phyloP scores from a whole-genome alignment of 805 yeast genomes.

The Ogataea pilisensis region DNA sequence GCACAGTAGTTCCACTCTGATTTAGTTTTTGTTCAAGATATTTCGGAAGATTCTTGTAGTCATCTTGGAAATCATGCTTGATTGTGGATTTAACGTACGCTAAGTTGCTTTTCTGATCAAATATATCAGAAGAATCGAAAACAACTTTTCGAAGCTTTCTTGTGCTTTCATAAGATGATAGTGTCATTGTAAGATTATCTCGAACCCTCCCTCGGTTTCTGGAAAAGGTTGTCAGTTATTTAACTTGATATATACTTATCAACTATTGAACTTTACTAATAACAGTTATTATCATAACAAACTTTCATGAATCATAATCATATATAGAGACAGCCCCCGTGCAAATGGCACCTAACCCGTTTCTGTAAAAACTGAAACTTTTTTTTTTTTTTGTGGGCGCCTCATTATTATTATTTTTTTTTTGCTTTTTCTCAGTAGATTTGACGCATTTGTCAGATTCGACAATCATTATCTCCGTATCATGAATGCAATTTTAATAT shows the following conservation, averaged over 20 bases:
- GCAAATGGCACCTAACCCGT: background rate
- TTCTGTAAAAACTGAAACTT: background rate
- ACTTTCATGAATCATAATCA: background rate
- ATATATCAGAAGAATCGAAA: conserved; percentile 3
- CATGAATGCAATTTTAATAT: too few relatives aligned
- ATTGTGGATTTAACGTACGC: conserved; percentile 11
- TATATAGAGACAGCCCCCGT: background rate
- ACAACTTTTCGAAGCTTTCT: conserved; percentile 6
- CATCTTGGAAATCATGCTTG: conserved; percentile 7
- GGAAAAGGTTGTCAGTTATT: too few relatives aligned
- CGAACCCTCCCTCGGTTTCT: too few relatives aligned
- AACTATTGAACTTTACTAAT: too few relatives aligned
- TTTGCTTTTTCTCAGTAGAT: too few relatives aligned
- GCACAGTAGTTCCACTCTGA: conserved; percentile 10
- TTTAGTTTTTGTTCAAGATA: conserved; percentile 10
- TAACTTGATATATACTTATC: too few relatives aligned
- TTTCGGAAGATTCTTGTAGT: conserved; percentile 10
- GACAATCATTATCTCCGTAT: background rate
- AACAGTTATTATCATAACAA: background rate
- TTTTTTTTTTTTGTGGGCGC: background rate
- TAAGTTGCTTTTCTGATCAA: conserved; percentile 6
- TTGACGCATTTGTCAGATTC: background rate
- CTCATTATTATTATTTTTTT: too few relatives aligned
- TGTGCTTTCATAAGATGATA: conserved; percentile 4
- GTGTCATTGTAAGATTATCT: background rate